Conservation (phyloP, 2,329 filamentous ascomycete genomes). For the Coniella vitis region DNA sequence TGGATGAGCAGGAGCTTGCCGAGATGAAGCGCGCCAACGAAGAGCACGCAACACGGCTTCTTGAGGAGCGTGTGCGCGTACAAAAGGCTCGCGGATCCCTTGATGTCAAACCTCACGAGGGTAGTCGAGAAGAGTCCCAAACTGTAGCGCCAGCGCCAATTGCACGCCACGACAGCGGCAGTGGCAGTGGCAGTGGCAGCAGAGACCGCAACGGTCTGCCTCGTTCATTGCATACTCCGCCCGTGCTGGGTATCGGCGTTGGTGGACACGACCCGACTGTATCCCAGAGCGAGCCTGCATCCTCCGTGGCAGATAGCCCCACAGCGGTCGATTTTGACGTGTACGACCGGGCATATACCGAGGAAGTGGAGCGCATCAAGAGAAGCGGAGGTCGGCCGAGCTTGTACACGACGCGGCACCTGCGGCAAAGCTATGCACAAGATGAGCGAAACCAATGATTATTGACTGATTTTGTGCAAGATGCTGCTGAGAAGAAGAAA, state of each 20-base stretch:
- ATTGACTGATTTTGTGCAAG: too few relatives aligned
- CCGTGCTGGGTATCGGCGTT: constrained; percentile 66
- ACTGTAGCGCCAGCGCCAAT: neutral
- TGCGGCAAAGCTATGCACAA: constrained; percentile 37
- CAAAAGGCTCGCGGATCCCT: constrained; percentile 17
- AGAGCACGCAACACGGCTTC: constrained; percentile 42
- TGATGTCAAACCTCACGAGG: too few relatives aligned
- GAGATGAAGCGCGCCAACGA: constrained; percentile 29
- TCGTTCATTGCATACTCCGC: neutral
- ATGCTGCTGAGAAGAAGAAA: too few relatives aligned
- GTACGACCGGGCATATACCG: constrained; percentile 80
- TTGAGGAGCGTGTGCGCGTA: constrained; percentile 40
- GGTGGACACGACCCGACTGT: constrained; percentile 45
- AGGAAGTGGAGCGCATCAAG: constrained; percentile 69
- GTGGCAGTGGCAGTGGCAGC: neutral
- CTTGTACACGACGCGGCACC: constrained; percentile 43
- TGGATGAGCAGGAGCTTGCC: constrained; percentile 16
- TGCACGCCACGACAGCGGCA: neutral
- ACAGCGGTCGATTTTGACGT: constrained; percentile 79
- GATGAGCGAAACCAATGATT: constrained; percentile 18
- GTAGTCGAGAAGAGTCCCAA: too few relatives aligned
- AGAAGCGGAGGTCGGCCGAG: constrained; percentile 30
- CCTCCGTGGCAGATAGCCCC: constrained; percentile 74
- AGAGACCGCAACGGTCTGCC: constrained; percentile 1
- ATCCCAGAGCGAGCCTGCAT: constrained; percentile 29